A percentile compares a stretch with the other conserved stretches of the same genome.
Conservation (phyloP, 768 basidiomycete genomes). For the Rhizopogon roseolus region DNA sequence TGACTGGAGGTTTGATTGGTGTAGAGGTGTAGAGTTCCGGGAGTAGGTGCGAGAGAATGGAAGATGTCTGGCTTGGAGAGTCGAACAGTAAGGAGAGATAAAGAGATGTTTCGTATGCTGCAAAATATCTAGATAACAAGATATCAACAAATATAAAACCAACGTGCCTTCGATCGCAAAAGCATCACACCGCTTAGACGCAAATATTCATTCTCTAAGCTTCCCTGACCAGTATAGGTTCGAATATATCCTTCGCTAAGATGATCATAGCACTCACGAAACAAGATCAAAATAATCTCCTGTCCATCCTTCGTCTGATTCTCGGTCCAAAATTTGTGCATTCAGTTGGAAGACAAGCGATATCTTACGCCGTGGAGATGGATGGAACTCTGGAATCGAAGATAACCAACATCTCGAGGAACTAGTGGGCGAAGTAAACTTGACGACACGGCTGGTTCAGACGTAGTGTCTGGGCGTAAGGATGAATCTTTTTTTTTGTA, state of each 20-base stretch:
- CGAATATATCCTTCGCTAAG: not conserved
- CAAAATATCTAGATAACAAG: not conserved
- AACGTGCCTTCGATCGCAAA: conserved; percentile 66
- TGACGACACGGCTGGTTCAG: too few species aligned
- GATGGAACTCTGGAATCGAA: too few species aligned
- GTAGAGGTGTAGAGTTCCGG: conserved; percentile 38
- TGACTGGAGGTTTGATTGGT: conserved; percentile 6
- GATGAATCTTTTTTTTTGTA: too few species aligned
- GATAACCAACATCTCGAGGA: too few species aligned
- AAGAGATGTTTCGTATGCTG: conserved; percentile 74
- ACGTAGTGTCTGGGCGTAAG: too few species aligned
- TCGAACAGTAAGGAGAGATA: conserved; percentile 60
- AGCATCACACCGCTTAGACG: conserved; percentile 51
- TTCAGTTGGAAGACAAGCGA: too few species aligned
- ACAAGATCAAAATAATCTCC: conserved; percentile 68
- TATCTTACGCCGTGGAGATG: too few species aligned
- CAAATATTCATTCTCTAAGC: conserved; percentile 66
- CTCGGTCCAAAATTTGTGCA: conserved; percentile 4
- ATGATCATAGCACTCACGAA: conserved; percentile 43
- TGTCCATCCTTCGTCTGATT: conserved; percentile 46
- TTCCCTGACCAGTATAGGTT: conserved; percentile 47
- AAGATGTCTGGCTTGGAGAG: conserved; percentile 54
- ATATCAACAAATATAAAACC: not conserved
- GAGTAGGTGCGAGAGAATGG: conserved; percentile 58
- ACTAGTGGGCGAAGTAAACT: too few species aligned